phyloP scores from a whole-genome alignment of 1,284 basidiomycete species.

The Anthracocystis setariae region DNA sequence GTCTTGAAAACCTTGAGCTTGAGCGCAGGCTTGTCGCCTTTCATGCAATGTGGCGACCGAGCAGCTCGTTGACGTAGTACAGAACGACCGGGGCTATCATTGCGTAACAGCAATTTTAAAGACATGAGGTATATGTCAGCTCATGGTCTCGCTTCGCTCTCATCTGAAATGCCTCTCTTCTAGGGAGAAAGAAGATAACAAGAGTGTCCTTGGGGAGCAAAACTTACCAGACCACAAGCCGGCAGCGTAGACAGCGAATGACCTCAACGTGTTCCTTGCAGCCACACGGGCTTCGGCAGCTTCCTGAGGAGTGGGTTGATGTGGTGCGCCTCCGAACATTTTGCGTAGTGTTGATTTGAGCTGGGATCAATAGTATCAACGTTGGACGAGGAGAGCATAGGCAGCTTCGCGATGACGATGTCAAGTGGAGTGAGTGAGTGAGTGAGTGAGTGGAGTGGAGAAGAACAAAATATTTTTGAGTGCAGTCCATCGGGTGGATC shows the following conservation, averaged over 20 bases:
- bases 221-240: conserved; percentile 46
- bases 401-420: too few species aligned
- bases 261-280: conserved; percentile 28
- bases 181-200: not conserved
- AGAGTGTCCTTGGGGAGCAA: not conserved
- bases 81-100: conserved; percentile 41
- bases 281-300: conserved; percentile 33
- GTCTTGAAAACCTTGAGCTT: not conserved
- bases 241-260: conserved; percentile 35
- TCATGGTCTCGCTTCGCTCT: not conserved
- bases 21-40: not conserved
- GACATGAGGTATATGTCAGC: conserved; percentile 1
- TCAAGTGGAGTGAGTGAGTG: too few species aligned
- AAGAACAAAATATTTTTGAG: not conserved
- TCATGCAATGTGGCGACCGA: conserved; percentile 47
- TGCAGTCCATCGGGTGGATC: conserved; percentile 1
- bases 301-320: conserved; percentile 32
- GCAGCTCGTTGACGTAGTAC: conserved; percentile 48
- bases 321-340: conserved; percentile 50
- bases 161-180: too few species aligned
- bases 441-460: too few species aligned
- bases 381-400: not conserved
- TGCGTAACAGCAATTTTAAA: not conserved
- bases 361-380: not conserved
- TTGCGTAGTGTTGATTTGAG: not conserved